Evolutionary conservation across 179 eudicot genomes (phyloP), one percentile per base, ranked within the genome.

Genomic region (Carnegiea gigantea): DNA sequence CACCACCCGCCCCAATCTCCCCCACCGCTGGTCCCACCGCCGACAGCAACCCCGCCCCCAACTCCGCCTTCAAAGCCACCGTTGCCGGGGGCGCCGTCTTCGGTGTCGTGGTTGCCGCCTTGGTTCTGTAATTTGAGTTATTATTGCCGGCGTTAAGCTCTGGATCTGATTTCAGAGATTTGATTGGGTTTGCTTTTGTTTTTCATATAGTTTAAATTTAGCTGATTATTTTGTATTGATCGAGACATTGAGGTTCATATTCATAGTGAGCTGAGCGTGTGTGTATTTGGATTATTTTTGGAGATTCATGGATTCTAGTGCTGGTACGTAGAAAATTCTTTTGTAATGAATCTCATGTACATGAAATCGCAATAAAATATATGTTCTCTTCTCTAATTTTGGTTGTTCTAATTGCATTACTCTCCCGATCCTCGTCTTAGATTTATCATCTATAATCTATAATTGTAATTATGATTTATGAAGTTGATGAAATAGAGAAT

Each of bases 301-400:
- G 75, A 23, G 28, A 43, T 72, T 78, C 77, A 78, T 83, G 85
- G 85, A 73, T 82, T 78, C 78, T 60, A 43, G 72, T 40, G 72
- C 60, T 83, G 53, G 23, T 14, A 13, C 28, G 80, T 82, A 81
- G 83, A 48, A n/a, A 48, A 57, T 82, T 82, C 75, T 78, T 83
- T 78, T 83, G 85, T 82, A 82, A 73, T 33, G 85, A 78, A 83
- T 83, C 78, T 82, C 75, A 59, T 83, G 85, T 83, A 83, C 85
- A 82, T 81, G 76, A 40, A 48, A 48, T 59, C 70, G 21, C 33
- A 46, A 81, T 64, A 70, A 70, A 75, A 46, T 13, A 24, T 60
- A 38, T 15, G 11, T 43, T 62, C 44, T 26, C n/a, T 73, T 5
- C 21, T 28, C 0, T n/a, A 53, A 1, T 3, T 51, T 71, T 6